phyloP scores from a whole-genome alignment of 1,284 basidiomycete species.

The Rhizopogon hawkerae region DNA sequence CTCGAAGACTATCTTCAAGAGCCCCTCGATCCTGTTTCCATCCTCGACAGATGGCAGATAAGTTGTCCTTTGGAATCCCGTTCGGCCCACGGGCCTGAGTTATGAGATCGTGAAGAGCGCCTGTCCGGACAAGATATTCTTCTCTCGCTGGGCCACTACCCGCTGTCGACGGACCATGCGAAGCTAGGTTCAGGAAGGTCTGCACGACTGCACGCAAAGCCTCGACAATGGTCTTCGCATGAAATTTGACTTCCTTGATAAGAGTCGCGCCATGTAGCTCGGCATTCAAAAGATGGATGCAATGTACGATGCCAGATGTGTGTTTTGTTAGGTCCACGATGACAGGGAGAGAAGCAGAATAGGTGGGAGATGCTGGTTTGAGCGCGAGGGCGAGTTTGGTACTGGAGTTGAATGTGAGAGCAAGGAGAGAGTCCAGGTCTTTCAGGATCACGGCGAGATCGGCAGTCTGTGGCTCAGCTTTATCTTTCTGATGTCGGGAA shows the following conservation, averaged over 20 bases:
- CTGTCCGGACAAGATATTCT: slow-evolving; percentile 56
- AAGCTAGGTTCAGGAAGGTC: slow-evolving; percentile 27
- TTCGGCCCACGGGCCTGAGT: slow-evolving; percentile 38
- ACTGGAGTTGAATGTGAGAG: slow-evolving; percentile 49
- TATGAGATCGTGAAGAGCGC: slow-evolving; percentile 57
- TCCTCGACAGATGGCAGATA: slow-evolving; percentile 46
- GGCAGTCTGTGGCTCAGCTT: slow-evolving; percentile 15
- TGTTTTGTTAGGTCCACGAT: slow-evolving; percentile 51
- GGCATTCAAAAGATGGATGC: slow-evolving; percentile 43
- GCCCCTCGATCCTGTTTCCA: slow-evolving; percentile 51
- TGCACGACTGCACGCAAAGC: slow-evolving; percentile 35
- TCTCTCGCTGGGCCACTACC: slow-evolving; percentile 18
- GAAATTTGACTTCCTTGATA: slow-evolving; percentile 36
- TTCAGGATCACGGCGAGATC: slow-evolving; percentile 36
- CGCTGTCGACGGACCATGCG: slow-evolving; percentile 15
- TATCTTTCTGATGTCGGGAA: slow-evolving; percentile 13
- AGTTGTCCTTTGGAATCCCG: slow-evolving; percentile 50
- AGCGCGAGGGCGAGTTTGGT: slow-evolving; percentile 62
- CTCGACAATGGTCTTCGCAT: slow-evolving; percentile 40
- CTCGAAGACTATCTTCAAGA: slow-evolving; percentile 53
- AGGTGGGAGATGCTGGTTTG: slow-evolving; percentile 51
- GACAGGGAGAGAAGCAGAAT: slow-evolving; percentile 45
- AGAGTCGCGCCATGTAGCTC: slow-evolving; percentile 45
- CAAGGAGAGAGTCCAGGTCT: slow-evolving; percentile 54
- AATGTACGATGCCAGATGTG: slow-evolving; percentile 50